A percentile compares a stretch with the other conserved stretches of the same genome.
These are phyloP conservation scores for Lyophyllum semitale DNA, from an alignment of 768 basidiomycete species.

Conservation along the genomic window DNA sequence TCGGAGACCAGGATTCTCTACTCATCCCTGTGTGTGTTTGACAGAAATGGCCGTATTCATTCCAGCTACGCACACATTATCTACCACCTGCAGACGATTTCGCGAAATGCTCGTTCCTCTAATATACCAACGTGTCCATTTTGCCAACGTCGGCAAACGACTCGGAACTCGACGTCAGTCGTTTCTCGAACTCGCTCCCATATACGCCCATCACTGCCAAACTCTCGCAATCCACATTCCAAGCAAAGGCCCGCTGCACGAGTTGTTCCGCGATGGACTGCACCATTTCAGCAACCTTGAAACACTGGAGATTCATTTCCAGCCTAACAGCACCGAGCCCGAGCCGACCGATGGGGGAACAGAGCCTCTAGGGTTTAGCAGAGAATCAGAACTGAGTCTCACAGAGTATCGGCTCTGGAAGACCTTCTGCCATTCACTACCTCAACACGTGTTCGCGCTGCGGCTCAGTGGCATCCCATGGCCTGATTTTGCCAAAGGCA, in stretches of 20 bases:
- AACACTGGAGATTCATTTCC: neutral
- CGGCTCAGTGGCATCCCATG: neutral
- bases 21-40: no score
- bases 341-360: neutral
- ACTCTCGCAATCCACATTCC: neutral
- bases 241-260: neutral
- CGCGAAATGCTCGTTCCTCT: neutral
- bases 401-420: neutral
- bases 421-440: neutral
- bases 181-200: neutral
- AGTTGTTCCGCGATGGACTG: neutral
- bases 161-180: neutral
- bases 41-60: no score
- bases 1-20: no score
- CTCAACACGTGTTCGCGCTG: neutral
- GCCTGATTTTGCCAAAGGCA: neutral
- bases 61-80: neutral
- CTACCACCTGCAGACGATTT: neutral
- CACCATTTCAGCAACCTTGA: neutral
- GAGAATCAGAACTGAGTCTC: neutral
- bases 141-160: neutral
- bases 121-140: neutral
- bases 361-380: neutral
- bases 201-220: neutral
- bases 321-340: neutral